These are phyloP conservation scores for Groenewaldozyma tartarivorans DNA, from an alignment of 805 yeast genomes.

Conservation along the genomic window DNA sequence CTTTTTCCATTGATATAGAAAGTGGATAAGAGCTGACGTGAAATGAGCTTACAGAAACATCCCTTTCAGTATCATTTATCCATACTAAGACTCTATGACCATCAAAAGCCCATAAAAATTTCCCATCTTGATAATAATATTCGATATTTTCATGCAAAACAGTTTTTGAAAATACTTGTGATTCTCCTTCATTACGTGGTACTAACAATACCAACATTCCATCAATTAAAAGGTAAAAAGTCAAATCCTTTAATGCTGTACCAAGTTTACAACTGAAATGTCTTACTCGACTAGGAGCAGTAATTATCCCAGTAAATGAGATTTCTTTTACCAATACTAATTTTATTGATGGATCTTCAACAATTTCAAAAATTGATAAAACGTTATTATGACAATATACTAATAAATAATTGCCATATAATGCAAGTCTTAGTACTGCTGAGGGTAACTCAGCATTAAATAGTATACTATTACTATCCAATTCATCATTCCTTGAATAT, in stretches of 20 bases:
- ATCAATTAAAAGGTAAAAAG: conserved; percentile 27
- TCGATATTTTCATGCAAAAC: conserved; percentile 29
- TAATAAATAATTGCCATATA: conserved; percentile 23
- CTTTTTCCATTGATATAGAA: conserved; percentile 37
- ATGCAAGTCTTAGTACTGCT: conserved; percentile 23
- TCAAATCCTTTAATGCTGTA: conserved; percentile 2
- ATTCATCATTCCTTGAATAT: conserved; percentile 29
- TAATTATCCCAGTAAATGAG: conserved; percentile 27
- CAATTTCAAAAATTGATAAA: conserved; percentile 21
- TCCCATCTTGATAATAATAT: conserved; percentile 23
- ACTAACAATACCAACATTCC: conserved; percentile 27
- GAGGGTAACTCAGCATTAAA: conserved; percentile 23
- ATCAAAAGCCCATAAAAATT: conserved; percentile 33
- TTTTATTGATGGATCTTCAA: conserved; percentile 13
- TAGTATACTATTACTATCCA: conserved; percentile 25
- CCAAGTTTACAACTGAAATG: conserved; percentile 22
- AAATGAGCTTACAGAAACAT: conserved; percentile 1
- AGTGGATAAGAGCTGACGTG: conserved; percentile 42
- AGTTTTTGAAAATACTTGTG: conserved; percentile 14
- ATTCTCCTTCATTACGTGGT: conserved; percentile 8
- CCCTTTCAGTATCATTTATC: conserved; percentile 9
- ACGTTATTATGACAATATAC: conserved; percentile 28
- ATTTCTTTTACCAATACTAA: conserved; percentile 26
- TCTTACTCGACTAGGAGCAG: conserved; percentile 31
- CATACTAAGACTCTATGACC: conserved; percentile 27